These are phyloP conservation scores for Aspergillus arachidicola DNA, from an alignment of 2,329 filamentous ascomycete species.

Conservation along the genomic window DNA sequence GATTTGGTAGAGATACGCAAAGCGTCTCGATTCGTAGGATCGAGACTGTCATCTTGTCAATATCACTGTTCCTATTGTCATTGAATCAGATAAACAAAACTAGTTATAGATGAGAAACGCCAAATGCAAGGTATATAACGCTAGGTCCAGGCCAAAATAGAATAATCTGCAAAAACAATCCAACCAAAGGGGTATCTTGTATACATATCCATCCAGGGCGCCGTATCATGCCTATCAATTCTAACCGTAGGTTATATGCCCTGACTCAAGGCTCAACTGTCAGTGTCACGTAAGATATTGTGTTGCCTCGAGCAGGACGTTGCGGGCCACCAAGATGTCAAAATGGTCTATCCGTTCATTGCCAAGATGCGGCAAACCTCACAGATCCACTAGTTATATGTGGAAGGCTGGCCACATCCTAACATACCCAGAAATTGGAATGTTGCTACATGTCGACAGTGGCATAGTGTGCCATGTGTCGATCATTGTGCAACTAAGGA, in stretches of 20 bases:
- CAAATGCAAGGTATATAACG: conserved; percentile 1
- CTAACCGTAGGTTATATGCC: neutral
- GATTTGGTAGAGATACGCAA: neutral
- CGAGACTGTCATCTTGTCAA: conserved; percentile 17
- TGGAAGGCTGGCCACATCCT: neutral
- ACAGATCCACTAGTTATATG: neutral
- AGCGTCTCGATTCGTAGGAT: conserved; percentile 1
- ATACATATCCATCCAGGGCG: conserved; percentile 13
- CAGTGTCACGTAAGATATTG: neutral
- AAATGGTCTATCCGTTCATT: neutral
- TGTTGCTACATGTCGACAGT: neutral
- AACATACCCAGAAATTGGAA: neutral
- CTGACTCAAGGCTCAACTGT: neutral
- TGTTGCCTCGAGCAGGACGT: neutral
- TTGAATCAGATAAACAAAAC: conserved; percentile 8
- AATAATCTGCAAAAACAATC: neutral
- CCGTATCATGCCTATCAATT: conserved; percentile 8
- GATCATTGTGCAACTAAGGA: neutral
- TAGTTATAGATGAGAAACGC: conserved; percentile 6
- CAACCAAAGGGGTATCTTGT: conserved; percentile 16
- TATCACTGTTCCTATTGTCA: conserved; percentile 15
- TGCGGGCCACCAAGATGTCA: neutral
- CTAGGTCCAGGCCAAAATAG: conserved; percentile 1
- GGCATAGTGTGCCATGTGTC: neutral
- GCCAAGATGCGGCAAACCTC: neutral